Base-by-base conservation (phyloP, 2,329 filamentous ascomycete species). In the Graphium sp. region DNA sequence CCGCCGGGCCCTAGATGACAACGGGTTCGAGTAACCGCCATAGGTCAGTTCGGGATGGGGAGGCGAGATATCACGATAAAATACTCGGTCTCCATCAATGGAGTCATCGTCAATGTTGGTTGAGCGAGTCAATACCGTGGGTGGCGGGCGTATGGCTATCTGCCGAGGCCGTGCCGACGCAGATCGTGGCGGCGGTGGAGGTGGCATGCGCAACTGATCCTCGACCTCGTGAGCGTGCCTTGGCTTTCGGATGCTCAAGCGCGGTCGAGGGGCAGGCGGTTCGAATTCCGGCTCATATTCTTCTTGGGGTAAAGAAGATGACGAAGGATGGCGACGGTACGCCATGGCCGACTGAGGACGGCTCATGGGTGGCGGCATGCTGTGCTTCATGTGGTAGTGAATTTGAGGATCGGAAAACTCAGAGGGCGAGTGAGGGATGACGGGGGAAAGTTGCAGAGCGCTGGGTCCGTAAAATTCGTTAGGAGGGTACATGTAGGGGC, bases 131-230 rank as follows among this genome's bases (percentile, higher is more conserved):
- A n/a, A n/a, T n/a, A n/a, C n/a, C n/a, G 30, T 25, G 14, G 30
- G 30, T 18, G 30, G 24, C 9, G 30, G 21, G 5, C 30, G 20
- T 13, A 32, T 22, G 12, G 26, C 21, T 7, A 22, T 22, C 12
- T 22, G 20, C 20, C 12, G 10, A 9, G 26, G 25, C 16, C 21
- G 26, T 10, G 30, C 24, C 8, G 26, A 28, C 25, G 25, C 20
- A 5, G 30, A 22, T n/a, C 26, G 19, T 22, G 30, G 30, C 1
- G 25, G 30, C n/a, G 30, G 44, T 4, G 61, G 61, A 8, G 62
- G 62, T 14, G 64, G 62, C 61, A 66, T 64, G 18, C 50, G 48
- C 28, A 40, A 46, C 18, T 56, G 51, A 29, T 62, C 60, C 2
- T 63, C 56, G 1, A 58, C 52, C 6, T 48, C 41, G 31, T 10